phyloP scores from a whole-genome alignment of 768 basidiomycete genomes.

The Russula sp. region DNA sequence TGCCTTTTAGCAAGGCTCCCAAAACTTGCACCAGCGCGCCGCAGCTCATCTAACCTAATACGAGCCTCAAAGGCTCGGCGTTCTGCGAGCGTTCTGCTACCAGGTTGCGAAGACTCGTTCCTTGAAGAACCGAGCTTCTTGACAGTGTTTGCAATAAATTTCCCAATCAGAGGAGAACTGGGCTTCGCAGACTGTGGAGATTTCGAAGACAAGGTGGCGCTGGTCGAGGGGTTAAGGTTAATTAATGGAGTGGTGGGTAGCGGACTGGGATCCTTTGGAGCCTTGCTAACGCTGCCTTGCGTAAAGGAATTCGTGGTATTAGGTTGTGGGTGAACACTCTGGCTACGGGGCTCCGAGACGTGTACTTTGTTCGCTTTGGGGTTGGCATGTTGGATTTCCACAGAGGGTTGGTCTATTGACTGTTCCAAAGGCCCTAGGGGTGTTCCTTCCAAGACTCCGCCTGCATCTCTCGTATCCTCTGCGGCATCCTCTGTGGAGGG shows the following conservation, averaged over 20 bases:
- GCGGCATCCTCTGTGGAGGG: not conserved
- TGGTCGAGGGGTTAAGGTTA: not conserved
- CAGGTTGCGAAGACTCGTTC: not conserved
- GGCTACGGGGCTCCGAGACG: not conserved
- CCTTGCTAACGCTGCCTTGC: not conserved
- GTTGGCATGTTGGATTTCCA: not conserved
- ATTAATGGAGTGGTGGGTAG: not conserved
- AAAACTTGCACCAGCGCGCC: constrained; percentile 3
- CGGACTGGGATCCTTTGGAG: not conserved
- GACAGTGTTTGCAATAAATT: not conserved
- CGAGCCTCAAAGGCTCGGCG: constrained; percentile 13
- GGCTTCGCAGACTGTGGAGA: not conserved
- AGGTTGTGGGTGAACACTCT: not conserved
- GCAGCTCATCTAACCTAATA: constrained; percentile 7
- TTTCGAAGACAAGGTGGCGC: not conserved
- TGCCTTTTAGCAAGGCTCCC: not conserved
- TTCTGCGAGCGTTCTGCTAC: constrained; percentile 2
- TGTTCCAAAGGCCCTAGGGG: not conserved
- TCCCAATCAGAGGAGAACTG: not conserved
- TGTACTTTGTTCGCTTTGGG: not conserved
- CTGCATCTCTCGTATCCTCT: not conserved
- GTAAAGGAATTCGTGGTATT: not conserved
- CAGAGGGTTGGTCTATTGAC: not conserved
- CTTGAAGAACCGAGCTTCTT: not conserved
- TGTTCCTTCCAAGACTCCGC: not conserved